phyloP scores from a whole-genome alignment of 2,329 filamentous ascomycete genomes.

The Colletotrichum spaethianum region DNA sequence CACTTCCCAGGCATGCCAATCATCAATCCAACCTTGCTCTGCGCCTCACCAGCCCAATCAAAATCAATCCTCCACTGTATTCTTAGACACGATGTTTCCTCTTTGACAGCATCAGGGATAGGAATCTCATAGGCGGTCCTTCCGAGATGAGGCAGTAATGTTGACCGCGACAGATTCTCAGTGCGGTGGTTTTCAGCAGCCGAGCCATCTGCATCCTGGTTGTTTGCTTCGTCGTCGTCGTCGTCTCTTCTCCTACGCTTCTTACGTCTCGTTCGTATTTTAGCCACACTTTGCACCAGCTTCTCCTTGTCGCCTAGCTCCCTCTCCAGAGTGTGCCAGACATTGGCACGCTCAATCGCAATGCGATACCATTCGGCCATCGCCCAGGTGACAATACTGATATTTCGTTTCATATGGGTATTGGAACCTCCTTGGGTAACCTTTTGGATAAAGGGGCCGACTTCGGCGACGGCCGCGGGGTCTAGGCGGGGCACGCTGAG shows the following conservation, averaged over 20 bases:
- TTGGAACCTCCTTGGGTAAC: constrained; percentile 55
- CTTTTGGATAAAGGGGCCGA: constrained; percentile 66
- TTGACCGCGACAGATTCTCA: constrained; percentile 49
- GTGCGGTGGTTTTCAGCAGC: constrained; percentile 2
- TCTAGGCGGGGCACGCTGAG: constrained; percentile 71
- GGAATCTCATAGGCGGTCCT: constrained; percentile 64
- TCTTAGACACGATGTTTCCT: constrained; percentile 60
- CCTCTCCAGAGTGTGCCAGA: constrained; percentile 70
- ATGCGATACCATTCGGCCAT: constrained; percentile 78
- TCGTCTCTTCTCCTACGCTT: constrained; percentile 43
- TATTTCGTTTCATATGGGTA: constrained; percentile 67
- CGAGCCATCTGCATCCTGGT: constrained; percentile 42
- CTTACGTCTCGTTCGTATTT: constrained; percentile 47
- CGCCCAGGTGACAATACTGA: constrained; percentile 75
- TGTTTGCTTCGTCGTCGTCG: constrained; percentile 41
- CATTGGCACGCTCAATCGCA: constrained; percentile 71
- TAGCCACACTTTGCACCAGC: constrained; percentile 48
- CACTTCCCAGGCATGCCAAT: constrained; percentile 73
- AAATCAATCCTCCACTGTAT: constrained; percentile 76
- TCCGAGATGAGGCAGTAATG: constrained; percentile 69
- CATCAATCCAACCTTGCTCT: constrained; percentile 68
- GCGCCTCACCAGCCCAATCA: constrained; percentile 81
- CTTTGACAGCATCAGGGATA: constrained; percentile 52
- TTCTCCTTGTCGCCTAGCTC: constrained; percentile 58
- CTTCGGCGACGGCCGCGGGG: constrained; percentile 69